Evolutionary conservation across 768 basidiomycete species (phyloP), one percentile per base, ranked within the genome.

Genomic region (Leucocoprinus birnbaumii): DNA sequence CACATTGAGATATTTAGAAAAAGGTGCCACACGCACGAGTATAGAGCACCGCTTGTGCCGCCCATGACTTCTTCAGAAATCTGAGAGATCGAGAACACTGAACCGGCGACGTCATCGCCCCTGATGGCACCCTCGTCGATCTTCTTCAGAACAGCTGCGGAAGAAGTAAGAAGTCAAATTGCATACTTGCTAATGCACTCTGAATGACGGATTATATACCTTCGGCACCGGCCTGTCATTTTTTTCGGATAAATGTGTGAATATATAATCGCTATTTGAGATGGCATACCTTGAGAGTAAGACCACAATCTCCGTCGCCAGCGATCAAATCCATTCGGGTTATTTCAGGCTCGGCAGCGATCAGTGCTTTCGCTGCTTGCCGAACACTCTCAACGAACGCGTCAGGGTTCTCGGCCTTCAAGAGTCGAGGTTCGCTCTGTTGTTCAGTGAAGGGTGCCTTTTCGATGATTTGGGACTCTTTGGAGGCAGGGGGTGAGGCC

Each of bases 311-410:
- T 3, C 95, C 95, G 64, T 98, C 95, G 24, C 95, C 95, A 2
- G 91, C 90, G 51, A 98, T 87, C 55, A 81, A 86, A 67, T 99
- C 96, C 84, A 92, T 89, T 18, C 79, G 72, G 13, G 95, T 98
- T 58, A 99, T 93, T 60, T 94, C 93, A 1, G 89, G 84, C 67
- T 98, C 95, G 7, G 87, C 89, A 7, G 70, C 71, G 56, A 93
- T 80, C 57, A 98, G 71, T 1, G 83, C 84, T 18, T 80, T 65
- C 58, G 86, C 87, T 1, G 86, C 87, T 19, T 74, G 73, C 61
- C 75, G 71, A 27, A 95, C 70, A 16, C 80, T 79, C 2, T 64
- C 65, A 41, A 76, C 70, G 66, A 93, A 91, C 6, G 61, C 66
- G n/a, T 66, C 59, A 3, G 76, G 67, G 58, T 90, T 74, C 9